Evolutionary conservation across 2,329 filamentous ascomycete genomes (phyloP), one percentile per base, ranked within the genome.

Genomic region (Alternaria sp.): DNA sequence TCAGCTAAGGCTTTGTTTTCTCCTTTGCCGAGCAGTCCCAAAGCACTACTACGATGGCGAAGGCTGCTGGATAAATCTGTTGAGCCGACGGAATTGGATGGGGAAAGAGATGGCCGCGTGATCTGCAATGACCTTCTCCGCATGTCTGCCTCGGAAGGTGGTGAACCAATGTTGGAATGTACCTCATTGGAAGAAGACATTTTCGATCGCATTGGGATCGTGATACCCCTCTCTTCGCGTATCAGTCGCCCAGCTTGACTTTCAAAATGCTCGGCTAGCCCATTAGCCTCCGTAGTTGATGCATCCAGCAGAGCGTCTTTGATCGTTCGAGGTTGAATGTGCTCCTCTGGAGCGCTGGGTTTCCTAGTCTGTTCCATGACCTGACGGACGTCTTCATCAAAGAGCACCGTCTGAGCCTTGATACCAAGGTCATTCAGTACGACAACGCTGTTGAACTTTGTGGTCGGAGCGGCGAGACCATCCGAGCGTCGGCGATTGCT

Each of bases 261-360:
- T 66, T 80, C 80, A 25, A 78, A 76, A 56, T 79, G 79, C 13
- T 69, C 65, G 45, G 87, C 82, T 8, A 87, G 80, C 1, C 89
- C 83, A 67, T 91, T 89, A 73, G 95, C 91, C 66, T 96, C 93
- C 0, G 91, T 93, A 82, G 93, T 94, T 1, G 93, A 96, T 7
- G 96, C 96, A 79, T 98, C 96, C 28, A 97, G 84, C 15, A 98
- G 84, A 6, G 96, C 96, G 80, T 98, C 95, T 4, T 92, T 89
- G 68, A 98, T 96, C 0, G 93, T 97, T 69, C 93, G 91, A 6
- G 88, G 87, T 40, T 77, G 79, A 30, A 61, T 67, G 58, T 77
- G 71, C 57, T 78, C 70, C 62, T 78, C 74, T 69, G 64, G 81
- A 72, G 25, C 73, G 62, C 63, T 76, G 65, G 68, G 75, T 25